Conservation (phyloP, 805 yeast species). For the Zygoascus ofunaensis region DNA sequence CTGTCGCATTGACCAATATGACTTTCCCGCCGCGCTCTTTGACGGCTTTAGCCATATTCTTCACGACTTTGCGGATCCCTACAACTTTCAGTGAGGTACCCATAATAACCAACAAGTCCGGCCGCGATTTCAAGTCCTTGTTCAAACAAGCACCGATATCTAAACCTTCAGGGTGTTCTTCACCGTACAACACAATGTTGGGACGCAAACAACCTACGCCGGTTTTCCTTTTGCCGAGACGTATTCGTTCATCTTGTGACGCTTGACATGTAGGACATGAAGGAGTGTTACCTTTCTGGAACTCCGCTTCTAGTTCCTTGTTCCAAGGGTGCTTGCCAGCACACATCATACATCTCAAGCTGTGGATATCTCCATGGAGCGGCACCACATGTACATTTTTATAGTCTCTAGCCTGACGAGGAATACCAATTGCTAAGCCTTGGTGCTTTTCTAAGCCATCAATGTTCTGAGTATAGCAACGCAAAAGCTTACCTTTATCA, state of each 20-base stretch:
- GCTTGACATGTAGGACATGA: slow-evolving; percentile 64
- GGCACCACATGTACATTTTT: slow-evolving; percentile 70
- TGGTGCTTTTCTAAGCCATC: slow-evolving; percentile 72
- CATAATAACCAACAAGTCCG: slow-evolving; percentile 76
- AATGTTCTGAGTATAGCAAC: slow-evolving; percentile 93
- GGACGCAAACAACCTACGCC: slow-evolving; percentile 80
- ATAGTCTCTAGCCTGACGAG: slow-evolving; percentile 35
- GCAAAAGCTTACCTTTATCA: slow-evolving; percentile 54
- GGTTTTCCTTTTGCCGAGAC: slow-evolving; percentile 61
- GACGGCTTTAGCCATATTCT: slow-evolving; percentile 54
- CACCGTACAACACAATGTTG: slow-evolving; percentile 86
- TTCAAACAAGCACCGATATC: slow-evolving; percentile 60
- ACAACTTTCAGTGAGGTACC: slow-evolving; percentile 90
- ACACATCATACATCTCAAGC: slow-evolving; percentile 69
- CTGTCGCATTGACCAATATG: slow-evolving; percentile 63
- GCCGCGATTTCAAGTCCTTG: slow-evolving; percentile 49
- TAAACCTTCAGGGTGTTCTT: slow-evolving; percentile 83
- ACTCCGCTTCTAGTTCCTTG: slow-evolving; percentile 35
- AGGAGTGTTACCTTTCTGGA: slow-evolving; percentile 61
- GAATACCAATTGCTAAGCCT: slow-evolving; percentile 50
- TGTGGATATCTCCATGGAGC: slow-evolving; percentile 80
- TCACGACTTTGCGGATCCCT: slow-evolving; percentile 76
- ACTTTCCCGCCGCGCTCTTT: slow-evolving; percentile 77
- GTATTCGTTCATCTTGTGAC: slow-evolving; percentile 45
- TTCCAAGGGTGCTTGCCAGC: slow-evolving; percentile 53